These are phyloP conservation scores for Euphrasia confusa DNA, from an alignment of 257 asterid species.

Conservation along the genomic window DNA sequence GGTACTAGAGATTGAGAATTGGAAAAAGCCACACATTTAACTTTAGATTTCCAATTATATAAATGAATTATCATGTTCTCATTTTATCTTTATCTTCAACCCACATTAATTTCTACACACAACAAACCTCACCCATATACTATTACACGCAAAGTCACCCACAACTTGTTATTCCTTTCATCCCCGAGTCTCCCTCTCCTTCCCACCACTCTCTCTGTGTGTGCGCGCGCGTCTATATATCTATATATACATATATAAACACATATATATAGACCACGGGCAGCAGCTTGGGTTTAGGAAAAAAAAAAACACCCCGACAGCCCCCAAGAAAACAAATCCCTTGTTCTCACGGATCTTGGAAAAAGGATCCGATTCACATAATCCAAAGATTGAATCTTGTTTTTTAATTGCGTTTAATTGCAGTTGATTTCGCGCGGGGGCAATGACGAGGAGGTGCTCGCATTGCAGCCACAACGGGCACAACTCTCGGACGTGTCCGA, in stretches of 20 bases:
- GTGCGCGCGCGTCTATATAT: too few species aligned
- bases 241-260: too few species aligned
- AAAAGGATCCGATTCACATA: slow-evolving; percentile 20
- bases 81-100: too few species aligned
- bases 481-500: slow-evolving; percentile 95
- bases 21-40: too few species aligned
- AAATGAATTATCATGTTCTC: too few species aligned
- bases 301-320: background rate
- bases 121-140: slow-evolving; percentile 31
- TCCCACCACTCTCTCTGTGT: background rate
- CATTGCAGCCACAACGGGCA: slow-evolving; percentile 99
- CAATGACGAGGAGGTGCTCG: slow-evolving; percentile 94
- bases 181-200: slow-evolving; percentile 23
- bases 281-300: slow-evolving; percentile 17
- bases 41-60: too few species aligned
- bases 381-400: background rate
- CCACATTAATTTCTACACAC: slow-evolving; percentile 4
- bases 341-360: slow-evolving; percentile 22
- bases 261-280: slow-evolving; percentile 20
- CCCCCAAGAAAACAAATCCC: slow-evolving; percentile 12
- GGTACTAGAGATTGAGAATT: too few species aligned
- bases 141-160: slow-evolving; percentile 26
- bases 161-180: slow-evolving; percentile 20
- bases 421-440: slow-evolving; percentile 12
- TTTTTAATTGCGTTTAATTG: background rate